A percentile compares a stretch with the other conserved stretches of the same genome.
Evolutionary conservation across 2,329 filamentous ascomycete genomes (phyloP).

Genomic region (Penicillium sclerotigenum): DNA sequence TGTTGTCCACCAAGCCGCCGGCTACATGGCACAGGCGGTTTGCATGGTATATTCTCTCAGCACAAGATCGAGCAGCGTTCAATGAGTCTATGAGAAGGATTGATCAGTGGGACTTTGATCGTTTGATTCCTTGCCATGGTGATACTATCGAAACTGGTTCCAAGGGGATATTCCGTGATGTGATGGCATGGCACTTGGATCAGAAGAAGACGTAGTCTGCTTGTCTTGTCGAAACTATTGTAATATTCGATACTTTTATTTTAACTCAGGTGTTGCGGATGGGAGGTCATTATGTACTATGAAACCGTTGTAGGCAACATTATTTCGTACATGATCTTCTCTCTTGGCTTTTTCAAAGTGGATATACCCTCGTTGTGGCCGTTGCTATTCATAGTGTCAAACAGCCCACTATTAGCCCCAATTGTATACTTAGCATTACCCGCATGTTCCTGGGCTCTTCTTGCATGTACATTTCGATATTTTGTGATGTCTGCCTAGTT

Average conservation of each 20-base stretch:
- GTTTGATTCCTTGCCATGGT: conserved; percentile 87
- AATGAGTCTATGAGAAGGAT: conserved; percentile 68
- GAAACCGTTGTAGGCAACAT: conserved; percentile 1
- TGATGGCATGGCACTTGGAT: conserved; percentile 78
- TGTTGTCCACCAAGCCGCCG: conserved; percentile 57
- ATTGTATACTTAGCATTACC: neutral
- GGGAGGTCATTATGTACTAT: neutral
- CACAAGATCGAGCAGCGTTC: conserved; percentile 64
- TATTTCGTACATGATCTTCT: neutral
- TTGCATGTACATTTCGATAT: neutral
- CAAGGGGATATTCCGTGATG: conserved; percentile 71
- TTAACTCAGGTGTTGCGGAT: neutral
- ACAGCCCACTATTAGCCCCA: neutral
- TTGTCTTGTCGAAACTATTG: neutral
- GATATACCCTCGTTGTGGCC: neutral
- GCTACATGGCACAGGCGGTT: conserved; percentile 77
- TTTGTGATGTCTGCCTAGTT: neutral
- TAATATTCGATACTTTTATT: neutral
- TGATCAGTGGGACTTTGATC: conserved; percentile 76
- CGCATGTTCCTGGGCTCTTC: neutral
- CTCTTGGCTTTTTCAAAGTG: neutral
- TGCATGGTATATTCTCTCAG: conserved; percentile 70
- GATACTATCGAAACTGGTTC: conserved; percentile 75
- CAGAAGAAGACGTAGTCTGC: conserved; percentile 25
- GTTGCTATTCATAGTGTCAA: conserved; percentile 3